These are phyloP conservation scores for Chlorella sp. DNA, from an alignment of 139 green algal species.

Conservation along the genomic window DNA sequence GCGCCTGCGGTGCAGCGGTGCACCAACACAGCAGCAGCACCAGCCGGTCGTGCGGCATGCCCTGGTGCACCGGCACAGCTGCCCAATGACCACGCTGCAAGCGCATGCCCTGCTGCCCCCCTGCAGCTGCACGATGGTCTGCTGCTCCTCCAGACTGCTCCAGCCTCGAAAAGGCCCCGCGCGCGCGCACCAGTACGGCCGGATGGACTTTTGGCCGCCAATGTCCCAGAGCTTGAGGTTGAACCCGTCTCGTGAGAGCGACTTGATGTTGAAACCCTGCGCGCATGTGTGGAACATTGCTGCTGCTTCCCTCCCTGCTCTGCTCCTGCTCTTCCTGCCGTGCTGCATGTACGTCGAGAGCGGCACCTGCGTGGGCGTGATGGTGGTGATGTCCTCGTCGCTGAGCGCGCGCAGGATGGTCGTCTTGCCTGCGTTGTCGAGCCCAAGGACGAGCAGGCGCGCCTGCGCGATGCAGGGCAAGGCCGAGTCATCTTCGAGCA, in stretches of 20 bases:
- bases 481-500: too few relatives aligned
- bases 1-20: constrained; percentile 30
- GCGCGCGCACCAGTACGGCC: constrained; percentile 64
- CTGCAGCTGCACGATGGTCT: too few relatives aligned
- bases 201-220: constrained; percentile 74
- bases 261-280: constrained; percentile 88
- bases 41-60: too few relatives aligned
- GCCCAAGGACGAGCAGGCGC: constrained; percentile 69
- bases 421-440: constrained; percentile 82
- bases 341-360: not conserved
- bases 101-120: too few relatives aligned
- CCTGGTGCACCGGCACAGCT: too few relatives aligned
- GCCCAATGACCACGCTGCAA: too few relatives aligned
- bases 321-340: too few relatives aligned
- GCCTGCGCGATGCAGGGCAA: constrained; percentile 42
- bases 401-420: constrained; percentile 75
- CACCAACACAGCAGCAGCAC: too few relatives aligned
- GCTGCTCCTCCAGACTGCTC: too few relatives aligned
- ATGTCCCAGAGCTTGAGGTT: constrained; percentile 88
- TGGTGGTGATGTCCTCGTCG: constrained; percentile 74
- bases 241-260: constrained; percentile 66
- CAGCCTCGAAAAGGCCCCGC: too few relatives aligned
- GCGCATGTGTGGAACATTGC: not conserved
- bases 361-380: constrained; percentile 65
- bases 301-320: too few relatives aligned